Evolutionary conservation across 306 rosid species (phyloP).

Genomic region (Acacia confusa): DNA sequence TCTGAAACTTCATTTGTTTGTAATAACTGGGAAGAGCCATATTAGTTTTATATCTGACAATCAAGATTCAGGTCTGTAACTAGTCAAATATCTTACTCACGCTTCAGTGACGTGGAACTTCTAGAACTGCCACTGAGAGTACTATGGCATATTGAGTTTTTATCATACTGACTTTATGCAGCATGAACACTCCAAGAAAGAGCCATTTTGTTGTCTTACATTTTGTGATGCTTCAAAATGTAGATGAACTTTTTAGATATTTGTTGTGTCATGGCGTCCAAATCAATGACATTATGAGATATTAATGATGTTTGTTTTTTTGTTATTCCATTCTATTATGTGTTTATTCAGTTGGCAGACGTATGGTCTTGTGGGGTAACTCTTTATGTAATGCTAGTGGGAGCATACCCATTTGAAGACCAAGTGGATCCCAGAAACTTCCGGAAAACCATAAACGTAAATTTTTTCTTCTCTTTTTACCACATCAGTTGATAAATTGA

Average conservation of each 20-base stretch:
- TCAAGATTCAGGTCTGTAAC: neutral
- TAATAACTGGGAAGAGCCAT: neutral
- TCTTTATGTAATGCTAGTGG: slow-evolving; percentile 88
- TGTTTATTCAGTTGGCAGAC: slow-evolving; percentile 66
- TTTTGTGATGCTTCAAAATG: neutral
- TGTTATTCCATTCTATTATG: slow-evolving; percentile 19
- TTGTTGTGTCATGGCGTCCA: neutral
- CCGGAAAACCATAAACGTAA: slow-evolving; percentile 83
- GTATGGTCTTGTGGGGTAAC: slow-evolving; percentile 95
- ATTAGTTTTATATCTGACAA: neutral
- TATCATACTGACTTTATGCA: neutral
- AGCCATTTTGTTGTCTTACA: neutral
- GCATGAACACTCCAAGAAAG: neutral
- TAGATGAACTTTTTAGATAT: neutral
- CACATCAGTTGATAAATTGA: slow-evolving; percentile 16
- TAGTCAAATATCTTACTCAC: neutral
- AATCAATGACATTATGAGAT: neutral
- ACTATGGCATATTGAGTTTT: slow-evolving; percentile 24
- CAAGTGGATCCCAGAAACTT: slow-evolving; percentile 82
- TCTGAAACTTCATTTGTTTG: slow-evolving; percentile 4
- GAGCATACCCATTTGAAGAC: slow-evolving; percentile 92
- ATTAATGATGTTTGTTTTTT: neutral
- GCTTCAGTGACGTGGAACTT: neutral
- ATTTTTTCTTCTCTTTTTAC: neutral
- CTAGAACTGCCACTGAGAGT: slow-evolving; percentile 8